Conservation (phyloP, 257 asterid species). For the Lithospermum erythrorhizon region DNA sequence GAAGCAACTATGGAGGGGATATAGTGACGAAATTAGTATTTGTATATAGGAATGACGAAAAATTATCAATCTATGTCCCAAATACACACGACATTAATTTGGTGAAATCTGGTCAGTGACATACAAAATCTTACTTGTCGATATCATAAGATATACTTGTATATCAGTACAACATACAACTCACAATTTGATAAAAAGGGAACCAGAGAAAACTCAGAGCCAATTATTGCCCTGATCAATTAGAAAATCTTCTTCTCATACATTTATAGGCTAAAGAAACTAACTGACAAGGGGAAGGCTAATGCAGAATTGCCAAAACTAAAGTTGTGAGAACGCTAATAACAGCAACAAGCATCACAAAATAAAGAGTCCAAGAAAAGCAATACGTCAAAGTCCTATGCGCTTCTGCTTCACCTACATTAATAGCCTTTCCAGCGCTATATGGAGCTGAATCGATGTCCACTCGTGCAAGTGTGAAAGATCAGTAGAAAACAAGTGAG, state of each 20-base stretch:
- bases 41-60: too few relatives aligned
- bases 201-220: background rate
- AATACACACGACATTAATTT: background rate
- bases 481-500: conserved; percentile 4
- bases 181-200: background rate
- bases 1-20: too few relatives aligned
- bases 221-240: background rate
- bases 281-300: background rate
- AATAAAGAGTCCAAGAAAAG: background rate
- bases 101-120: background rate
- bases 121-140: background rate
- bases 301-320: background rate
- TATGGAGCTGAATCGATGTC: background rate
- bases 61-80: too few relatives aligned
- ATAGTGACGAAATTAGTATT: too few relatives aligned
- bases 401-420: conserved; percentile 2
- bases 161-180: background rate
- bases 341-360: background rate
- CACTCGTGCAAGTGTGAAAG: background rate
- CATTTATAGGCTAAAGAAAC: background rate
- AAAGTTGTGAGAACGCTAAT: background rate
- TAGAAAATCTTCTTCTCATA: background rate
- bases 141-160: background rate
- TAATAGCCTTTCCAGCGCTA: background rate
- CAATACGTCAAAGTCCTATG: background rate